Conservation (phyloP, 139 green algal genomes). For the Parachlorella kessleri region DNA sequence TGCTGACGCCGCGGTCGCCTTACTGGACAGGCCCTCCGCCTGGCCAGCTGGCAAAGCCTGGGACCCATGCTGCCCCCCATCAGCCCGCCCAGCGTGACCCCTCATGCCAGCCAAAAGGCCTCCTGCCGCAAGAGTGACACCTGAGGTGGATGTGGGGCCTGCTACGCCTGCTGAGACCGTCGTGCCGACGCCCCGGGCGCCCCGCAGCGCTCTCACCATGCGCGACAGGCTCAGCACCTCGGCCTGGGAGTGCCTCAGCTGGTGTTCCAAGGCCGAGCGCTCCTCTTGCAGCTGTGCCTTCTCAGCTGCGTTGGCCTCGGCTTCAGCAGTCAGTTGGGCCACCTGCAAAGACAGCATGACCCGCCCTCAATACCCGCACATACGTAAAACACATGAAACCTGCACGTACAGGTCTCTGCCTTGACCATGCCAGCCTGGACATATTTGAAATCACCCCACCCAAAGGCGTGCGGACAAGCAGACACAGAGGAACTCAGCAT, state of each 20-base stretch:
- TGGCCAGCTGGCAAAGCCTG: conserved; percentile 3
- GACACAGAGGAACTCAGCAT: too few relatives aligned
- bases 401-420: too few relatives aligned
- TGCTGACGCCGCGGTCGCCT: conserved; percentile 10
- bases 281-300: not conserved
- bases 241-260: not conserved
- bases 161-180: not conserved
- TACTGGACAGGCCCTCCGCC: conserved; percentile 2
- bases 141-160: not conserved
- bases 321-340: not conserved
- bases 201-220: not conserved
- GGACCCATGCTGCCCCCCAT: not conserved
- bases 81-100: not conserved
- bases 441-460: too few relatives aligned
- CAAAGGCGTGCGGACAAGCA: too few relatives aligned
- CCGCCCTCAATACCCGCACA: too few relatives aligned
- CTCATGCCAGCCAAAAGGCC: not conserved
- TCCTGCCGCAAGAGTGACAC: not conserved
- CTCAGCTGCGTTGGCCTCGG: not conserved
- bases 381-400: too few relatives aligned
- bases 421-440: too few relatives aligned
- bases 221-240: not conserved
- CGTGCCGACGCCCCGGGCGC: not conserved
- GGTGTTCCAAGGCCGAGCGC: too few relatives aligned
- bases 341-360: too few relatives aligned